Conservation (phyloP, 1,284 basidiomycete species). For the Chalciporus piperatoides region DNA sequence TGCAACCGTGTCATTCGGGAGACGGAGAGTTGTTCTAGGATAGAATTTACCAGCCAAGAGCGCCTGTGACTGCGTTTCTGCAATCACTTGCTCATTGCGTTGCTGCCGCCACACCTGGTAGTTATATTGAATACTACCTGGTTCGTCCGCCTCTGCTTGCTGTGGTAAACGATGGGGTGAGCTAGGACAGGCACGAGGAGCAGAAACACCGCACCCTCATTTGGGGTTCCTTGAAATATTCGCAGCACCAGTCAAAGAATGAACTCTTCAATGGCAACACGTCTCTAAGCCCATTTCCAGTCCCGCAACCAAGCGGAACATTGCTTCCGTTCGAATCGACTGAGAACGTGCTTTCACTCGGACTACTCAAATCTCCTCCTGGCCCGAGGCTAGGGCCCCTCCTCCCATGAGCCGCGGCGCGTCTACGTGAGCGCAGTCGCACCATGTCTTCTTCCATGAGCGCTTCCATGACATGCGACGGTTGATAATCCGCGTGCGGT, state of each 20-base stretch:
- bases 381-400: slow-evolving; percentile 24
- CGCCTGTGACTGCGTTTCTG: slow-evolving; percentile 71
- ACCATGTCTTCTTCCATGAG: slow-evolving; percentile 91
- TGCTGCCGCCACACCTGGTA: slow-evolving; percentile 94
- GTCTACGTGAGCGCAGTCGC: slow-evolving; percentile 67
- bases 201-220: slow-evolving; percentile 72
- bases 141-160: slow-evolving; percentile 94
- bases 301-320: slow-evolving; percentile 68
- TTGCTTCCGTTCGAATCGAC: slow-evolving; percentile 60
- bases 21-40: not conserved
- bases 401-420: slow-evolving; percentile 39
- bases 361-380: slow-evolving; percentile 47
- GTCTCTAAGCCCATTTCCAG: slow-evolving; percentile 66
- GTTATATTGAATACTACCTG: slow-evolving; percentile 91
- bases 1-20: slow-evolving; percentile 2
- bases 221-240: slow-evolving; percentile 98
- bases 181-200: slow-evolving; percentile 6
- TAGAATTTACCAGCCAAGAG: slow-evolving; percentile 65
- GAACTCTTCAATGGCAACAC: slow-evolving; percentile 85
- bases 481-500: slow-evolving; percentile 49
- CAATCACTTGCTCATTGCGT: slow-evolving; percentile 79
- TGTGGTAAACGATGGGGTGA: slow-evolving; percentile 30
- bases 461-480: slow-evolving; percentile 80
- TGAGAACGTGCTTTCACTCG: slow-evolving; percentile 70
- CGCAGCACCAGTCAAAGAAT: slow-evolving; percentile 95